Base-by-base conservation (phyloP, 2,329 filamentous ascomycete species). In the Fusarium sp. region DNA sequence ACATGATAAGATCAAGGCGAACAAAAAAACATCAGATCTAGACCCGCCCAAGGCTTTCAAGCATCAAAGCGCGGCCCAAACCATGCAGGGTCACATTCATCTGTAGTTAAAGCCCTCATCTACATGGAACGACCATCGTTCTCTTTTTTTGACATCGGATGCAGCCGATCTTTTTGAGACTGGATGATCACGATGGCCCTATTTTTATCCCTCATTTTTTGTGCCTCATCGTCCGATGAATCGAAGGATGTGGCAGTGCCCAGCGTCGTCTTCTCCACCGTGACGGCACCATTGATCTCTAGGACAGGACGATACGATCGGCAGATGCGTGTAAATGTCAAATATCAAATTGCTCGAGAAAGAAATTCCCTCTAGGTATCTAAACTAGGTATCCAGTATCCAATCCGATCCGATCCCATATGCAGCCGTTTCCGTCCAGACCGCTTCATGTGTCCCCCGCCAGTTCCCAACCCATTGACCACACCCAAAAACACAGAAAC, bases 351-450 rank as follows among this genome's bases (percentile, higher is more conserved):
- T 52, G 48, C 48, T 52, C 27, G 48, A 52, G 48, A 52, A 52
- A 52, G 48, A 32, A 52, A 52, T 58, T 27, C 32, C 34, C 23
- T 27, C 34, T 64, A 65, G 64, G 41, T 71, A 30, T 62, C 25
- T 64, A 52, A 52, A 30, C 61, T 63, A 69, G 32, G 10, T 10
- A 32, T 52, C 48, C 48, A 35, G 10, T 18, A 32, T 52, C 48
- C 48, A 52, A 32, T 52, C 48, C 48, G 18, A 30, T 32, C 48
- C 48, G 18, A 32, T 52, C 48, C 48, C 25, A 32, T 74, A 39
- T 35, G 68, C 68, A 64, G 72, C 68, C 67, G 52, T 68, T 50
- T 71, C 68, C 60, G 2, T 62, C 61, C 72, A 64, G 68, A 63
- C 72, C 58, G 68, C 65, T 45, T 68, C 71, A 69, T 66, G 20